Evolutionary conservation across 495 filamentous ascomycete genomes (phyloP).

Genomic region (Lasiosphaeria ovina): DNA sequence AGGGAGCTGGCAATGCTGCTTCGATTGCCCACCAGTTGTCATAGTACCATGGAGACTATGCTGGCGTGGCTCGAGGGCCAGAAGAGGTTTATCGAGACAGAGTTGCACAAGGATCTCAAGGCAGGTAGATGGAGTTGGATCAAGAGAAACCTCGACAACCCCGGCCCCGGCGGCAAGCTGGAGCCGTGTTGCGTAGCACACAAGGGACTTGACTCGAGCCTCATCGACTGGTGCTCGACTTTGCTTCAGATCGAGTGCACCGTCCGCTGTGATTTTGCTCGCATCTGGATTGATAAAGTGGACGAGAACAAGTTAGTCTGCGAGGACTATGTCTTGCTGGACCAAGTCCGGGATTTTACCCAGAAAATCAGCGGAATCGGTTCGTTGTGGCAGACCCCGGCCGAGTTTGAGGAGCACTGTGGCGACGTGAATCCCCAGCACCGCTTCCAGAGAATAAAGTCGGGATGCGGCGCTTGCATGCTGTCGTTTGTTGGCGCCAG

Average conservation of each 20-base stretch:
- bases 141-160: neutral
- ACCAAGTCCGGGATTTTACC: constrained; percentile 25
- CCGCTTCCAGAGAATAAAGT: constrained; percentile 27
- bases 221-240: neutral
- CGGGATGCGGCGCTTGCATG: constrained; percentile 47
- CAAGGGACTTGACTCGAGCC: neutral
- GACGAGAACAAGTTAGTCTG: neutral
- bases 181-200: neutral
- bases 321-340: neutral
- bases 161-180: neutral
- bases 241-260: neutral
- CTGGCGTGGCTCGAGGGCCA: constrained; percentile 1
- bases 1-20: neutral
- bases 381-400: constrained; percentile 31
- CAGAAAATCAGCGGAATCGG: constrained; percentile 33
- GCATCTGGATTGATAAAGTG: neutral
- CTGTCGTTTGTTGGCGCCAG: constrained; percentile 42
- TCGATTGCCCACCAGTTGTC: neutral
- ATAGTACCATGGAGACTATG: neutral
- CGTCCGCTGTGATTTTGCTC: neutral
- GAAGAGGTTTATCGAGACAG: neutral
- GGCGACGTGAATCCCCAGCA: constrained; percentile 18
- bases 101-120: neutral
- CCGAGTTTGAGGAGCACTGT: constrained; percentile 28
- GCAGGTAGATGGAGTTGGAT: neutral